phyloP scores from a whole-genome alignment of 345 rosid genomes.

The Lepidium aucheri region DNA sequence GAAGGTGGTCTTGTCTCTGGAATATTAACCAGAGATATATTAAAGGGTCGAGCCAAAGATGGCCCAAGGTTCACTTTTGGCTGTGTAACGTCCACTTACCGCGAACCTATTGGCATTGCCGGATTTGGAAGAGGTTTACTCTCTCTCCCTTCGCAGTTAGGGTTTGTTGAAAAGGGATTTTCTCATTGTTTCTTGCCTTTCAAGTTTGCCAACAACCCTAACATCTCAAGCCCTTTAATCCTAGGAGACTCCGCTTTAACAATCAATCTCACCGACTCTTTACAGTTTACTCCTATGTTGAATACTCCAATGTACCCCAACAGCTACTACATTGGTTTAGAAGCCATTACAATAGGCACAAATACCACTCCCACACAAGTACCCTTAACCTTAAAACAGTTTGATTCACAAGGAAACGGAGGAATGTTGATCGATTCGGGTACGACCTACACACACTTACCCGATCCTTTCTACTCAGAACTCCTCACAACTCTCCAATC shows the following conservation, averaged over 20 bases:
- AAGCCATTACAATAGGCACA: constrained; percentile 45
- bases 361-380: constrained; percentile 30
- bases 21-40: constrained; percentile 51
- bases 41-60: constrained; percentile 39
- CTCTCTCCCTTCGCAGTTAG: constrained; percentile 68
- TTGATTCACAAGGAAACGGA: constrained; percentile 72
- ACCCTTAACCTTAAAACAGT: constrained; percentile 47
- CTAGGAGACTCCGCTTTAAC: constrained; percentile 54
- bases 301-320: constrained; percentile 55
- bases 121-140: constrained; percentile 86
- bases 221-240: constrained; percentile 61
- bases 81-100: constrained; percentile 59
- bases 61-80: constrained; percentile 60
- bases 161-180: constrained; percentile 63
- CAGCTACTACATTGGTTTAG: constrained; percentile 66
- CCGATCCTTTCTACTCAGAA: constrained; percentile 56
- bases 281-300: constrained; percentile 74
- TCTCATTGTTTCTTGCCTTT: constrained; percentile 82
- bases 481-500: constrained; percentile 45
- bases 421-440: constrained; percentile 84
- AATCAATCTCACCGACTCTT: constrained; percentile 20
- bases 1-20: constrained; percentile 60
- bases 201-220: constrained; percentile 70
- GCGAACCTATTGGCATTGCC: constrained; percentile 71
- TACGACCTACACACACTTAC: constrained; percentile 79